Evolutionary conservation across 2,329 filamentous ascomycete species (phyloP).

Genomic region (Aspergillus tanneri): DNA sequence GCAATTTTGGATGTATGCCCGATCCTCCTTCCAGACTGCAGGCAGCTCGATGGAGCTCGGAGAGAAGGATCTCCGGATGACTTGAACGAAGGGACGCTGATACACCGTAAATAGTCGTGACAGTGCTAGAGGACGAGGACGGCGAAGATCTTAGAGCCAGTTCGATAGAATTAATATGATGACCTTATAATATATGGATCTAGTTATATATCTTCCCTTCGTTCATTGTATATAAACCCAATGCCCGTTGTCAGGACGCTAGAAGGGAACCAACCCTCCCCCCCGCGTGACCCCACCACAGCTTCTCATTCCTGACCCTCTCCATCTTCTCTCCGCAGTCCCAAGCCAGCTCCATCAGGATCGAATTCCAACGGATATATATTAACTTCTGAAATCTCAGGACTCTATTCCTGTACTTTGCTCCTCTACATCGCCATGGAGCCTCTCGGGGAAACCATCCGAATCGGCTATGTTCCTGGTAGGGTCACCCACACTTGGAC

Average conservation of each 20-base stretch:
- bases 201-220: background rate
- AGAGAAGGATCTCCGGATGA: constrained; percentile 43
- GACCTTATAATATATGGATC: background rate
- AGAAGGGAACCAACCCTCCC: background rate
- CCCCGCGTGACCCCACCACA: background rate
- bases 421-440: constrained; percentile 27
- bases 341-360: background rate
- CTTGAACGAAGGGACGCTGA: constrained; percentile 18
- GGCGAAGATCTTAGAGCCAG: background rate
- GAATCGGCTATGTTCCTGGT: constrained; percentile 51
- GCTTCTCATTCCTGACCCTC: background rate
- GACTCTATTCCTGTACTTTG: background rate
- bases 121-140: background rate
- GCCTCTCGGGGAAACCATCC: constrained; percentile 32
- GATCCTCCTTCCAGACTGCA: constrained; percentile 24
- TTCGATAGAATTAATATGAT: constrained; percentile 4
- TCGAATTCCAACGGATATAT: background rate
- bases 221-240: no score
- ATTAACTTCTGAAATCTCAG: background rate
- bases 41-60: constrained; percentile 29
- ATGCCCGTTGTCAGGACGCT: background rate
- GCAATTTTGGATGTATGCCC: constrained; percentile 50
- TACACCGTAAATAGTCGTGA: background rate
- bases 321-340: background rate
- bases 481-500: constrained; percentile 7